Percentiles rank a stretch among this genome's conserved stretches.
These are phyloP conservation scores for Nakaseomyces glabratus DNA, from an alignment of 1,139 yeast genomes.

Conservation along the genomic window DNA sequence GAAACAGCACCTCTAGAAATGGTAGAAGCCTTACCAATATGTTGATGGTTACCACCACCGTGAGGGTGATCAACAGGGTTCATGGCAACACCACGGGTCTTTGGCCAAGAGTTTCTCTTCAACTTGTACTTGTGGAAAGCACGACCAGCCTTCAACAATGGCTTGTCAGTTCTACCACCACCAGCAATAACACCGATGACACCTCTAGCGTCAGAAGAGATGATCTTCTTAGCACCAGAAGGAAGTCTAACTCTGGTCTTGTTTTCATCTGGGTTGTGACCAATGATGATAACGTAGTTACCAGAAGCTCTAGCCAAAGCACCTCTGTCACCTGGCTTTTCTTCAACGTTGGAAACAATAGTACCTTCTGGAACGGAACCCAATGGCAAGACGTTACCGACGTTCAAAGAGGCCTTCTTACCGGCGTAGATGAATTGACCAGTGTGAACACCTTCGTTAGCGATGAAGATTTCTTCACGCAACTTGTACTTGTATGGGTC, in stretches of 20 bases:
- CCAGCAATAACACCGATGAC: constrained; percentile 99
- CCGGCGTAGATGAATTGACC: constrained; percentile 99
- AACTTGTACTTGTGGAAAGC: constrained; percentile 99
- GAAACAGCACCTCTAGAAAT: constrained; percentile 99
- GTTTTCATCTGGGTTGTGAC: constrained; percentile 98
- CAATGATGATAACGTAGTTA: constrained; percentile 97
- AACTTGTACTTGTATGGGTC: constrained; percentile 98
- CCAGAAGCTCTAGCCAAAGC: constrained; percentile 99
- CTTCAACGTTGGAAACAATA: constrained; percentile 96
- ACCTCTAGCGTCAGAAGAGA: constrained; percentile 96
- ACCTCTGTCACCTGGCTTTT: constrained; percentile 99
- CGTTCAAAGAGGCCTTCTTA: constrained; percentile 94
- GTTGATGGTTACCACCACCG: constrained; percentile 99
- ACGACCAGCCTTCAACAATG: constrained; percentile 99
- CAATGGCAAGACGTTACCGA: constrained; percentile 96
- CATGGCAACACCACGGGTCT: constrained; percentile 99
- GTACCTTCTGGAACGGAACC: constrained; percentile 99
- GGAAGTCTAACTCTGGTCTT: constrained; percentile 99
- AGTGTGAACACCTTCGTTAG: constrained; percentile 99
- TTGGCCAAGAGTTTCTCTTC: constrained; percentile 99
- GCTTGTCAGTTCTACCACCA: constrained; percentile 99
- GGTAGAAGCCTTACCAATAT: constrained; percentile 99
- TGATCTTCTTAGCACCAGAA: constrained; percentile 96
- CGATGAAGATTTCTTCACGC: constrained; percentile 98
- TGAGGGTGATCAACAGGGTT: constrained; percentile 99